Conservation (phyloP, 768 basidiomycete genomes). For the Daedaleopsis sinensis region DNA sequence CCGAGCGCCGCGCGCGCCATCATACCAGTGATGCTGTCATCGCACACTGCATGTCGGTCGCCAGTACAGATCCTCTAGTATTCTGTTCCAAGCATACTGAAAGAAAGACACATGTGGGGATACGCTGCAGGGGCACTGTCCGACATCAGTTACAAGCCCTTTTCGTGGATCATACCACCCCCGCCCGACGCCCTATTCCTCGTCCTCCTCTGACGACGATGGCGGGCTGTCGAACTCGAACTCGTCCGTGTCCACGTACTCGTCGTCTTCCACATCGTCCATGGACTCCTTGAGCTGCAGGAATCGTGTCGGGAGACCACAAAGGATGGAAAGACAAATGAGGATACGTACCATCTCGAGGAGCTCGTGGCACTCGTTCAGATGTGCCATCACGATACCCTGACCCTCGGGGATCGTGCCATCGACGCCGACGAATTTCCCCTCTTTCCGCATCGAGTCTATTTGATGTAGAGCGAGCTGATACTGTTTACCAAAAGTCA, state of each 20-base stretch:
- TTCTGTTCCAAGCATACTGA: background rate
- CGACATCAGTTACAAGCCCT: background rate
- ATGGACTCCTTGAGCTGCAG: conserved; percentile 80
- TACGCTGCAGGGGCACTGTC: background rate
- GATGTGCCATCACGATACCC: conserved; percentile 92
- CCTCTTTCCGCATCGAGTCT: conserved; percentile 90
- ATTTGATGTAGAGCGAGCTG: conserved; percentile 95
- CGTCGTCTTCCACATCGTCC: conserved; percentile 64
- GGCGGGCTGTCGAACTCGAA: conserved; percentile 16
- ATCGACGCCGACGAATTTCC: conserved; percentile 88
- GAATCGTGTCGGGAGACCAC: background rate
- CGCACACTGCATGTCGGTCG: too few relatives aligned
- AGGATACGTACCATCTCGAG: conserved; percentile 78
- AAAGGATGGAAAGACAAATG: background rate
- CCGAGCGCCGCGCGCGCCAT: too few relatives aligned
- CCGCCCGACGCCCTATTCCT: conserved; percentile 7
- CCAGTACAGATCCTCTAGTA: background rate
- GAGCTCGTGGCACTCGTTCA: conserved; percentile 95
- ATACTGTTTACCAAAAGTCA: conserved; percentile 53
- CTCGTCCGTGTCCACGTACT: conserved; percentile 32
- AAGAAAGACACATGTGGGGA: background rate
- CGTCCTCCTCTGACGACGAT: conserved; percentile 14
- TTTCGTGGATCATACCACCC: background rate
- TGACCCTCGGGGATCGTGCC: conserved; percentile 94
- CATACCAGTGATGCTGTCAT: too few relatives aligned